Percentiles rank a stretch among this genome's conserved stretches.
phyloP scores from a whole-genome alignment of 2,329 filamentous ascomycete species.

The Arthroderma sp. region DNA sequence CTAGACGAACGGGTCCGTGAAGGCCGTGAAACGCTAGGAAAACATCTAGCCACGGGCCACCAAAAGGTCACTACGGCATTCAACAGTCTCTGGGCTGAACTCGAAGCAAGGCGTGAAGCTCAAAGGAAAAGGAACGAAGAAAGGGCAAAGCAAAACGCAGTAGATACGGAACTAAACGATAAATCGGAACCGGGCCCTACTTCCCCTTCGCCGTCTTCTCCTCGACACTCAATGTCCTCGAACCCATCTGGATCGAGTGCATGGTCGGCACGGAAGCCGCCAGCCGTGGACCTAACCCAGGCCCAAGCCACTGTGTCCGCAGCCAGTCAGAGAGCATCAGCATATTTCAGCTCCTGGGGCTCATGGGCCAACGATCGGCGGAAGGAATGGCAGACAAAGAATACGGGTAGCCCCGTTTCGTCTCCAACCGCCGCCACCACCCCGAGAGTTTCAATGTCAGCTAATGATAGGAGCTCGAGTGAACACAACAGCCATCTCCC shows the following conservation, averaged over 20 bases:
- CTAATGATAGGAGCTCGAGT: background rate
- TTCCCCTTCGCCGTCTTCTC: slow-evolving; percentile 18
- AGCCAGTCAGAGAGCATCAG: slow-evolving; percentile 45
- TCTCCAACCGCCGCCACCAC: slow-evolving; percentile 6
- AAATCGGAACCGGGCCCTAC: slow-evolving; percentile 15
- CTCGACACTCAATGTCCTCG: slow-evolving; percentile 18
- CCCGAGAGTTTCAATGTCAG: slow-evolving; percentile 6
- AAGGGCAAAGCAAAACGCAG: slow-evolving; percentile 18
- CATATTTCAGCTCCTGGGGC: slow-evolving; percentile 53
- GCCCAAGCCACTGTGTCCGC: slow-evolving; percentile 45
- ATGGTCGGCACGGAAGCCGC: slow-evolving; percentile 19
- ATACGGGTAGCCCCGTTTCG: slow-evolving; percentile 12
- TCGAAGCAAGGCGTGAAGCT: slow-evolving; percentile 65
- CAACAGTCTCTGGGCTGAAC: slow-evolving; percentile 78
- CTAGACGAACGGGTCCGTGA: slow-evolving; percentile 80
- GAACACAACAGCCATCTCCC: background rate
- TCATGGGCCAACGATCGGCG: slow-evolving; percentile 44
- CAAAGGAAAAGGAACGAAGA: slow-evolving; percentile 46
- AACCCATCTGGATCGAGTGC: slow-evolving; percentile 13
- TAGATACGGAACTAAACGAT: slow-evolving; percentile 18
- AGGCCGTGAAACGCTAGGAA: slow-evolving; percentile 72
- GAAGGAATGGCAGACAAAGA: slow-evolving; percentile 36
- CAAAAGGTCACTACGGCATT: slow-evolving; percentile 81
- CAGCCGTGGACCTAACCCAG: slow-evolving; percentile 39
- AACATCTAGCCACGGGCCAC: slow-evolving; percentile 74